phyloP scores from a whole-genome alignment of 495 filamentous ascomycete species.

The Aspergillus saccharolyticus region DNA sequence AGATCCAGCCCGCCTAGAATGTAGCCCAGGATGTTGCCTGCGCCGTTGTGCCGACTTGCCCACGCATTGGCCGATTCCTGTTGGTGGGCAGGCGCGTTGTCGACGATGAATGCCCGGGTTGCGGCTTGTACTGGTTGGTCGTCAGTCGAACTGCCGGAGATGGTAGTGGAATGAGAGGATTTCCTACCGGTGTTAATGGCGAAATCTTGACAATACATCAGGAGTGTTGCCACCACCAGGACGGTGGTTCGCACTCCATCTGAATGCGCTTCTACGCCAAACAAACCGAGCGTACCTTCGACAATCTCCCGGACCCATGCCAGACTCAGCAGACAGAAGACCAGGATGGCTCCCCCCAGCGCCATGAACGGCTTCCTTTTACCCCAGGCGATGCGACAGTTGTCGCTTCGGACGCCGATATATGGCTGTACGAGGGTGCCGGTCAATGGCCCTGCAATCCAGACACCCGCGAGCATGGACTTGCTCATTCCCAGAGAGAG shows the following conservation, averaged over 20 bases:
- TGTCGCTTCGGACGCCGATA: constrained; percentile 81
- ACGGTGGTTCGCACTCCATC: constrained; percentile 49
- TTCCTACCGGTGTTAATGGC: constrained; percentile 75
- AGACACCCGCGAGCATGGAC: constrained; percentile 79
- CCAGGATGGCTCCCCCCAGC: constrained; percentile 64
- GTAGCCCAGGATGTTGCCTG: constrained; percentile 84
- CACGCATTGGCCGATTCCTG: constrained; percentile 84
- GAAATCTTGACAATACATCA: constrained; percentile 81
- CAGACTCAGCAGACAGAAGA: constrained; percentile 63
- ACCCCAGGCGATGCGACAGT: constrained; percentile 70
- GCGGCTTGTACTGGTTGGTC: constrained; percentile 64
- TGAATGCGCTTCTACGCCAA: constrained; percentile 60
- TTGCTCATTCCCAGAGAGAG: constrained; percentile 82
- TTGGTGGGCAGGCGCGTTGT: constrained; percentile 79
- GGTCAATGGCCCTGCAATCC: constrained; percentile 83
- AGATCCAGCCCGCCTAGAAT: constrained; percentile 72
- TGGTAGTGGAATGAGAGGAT: background rate
- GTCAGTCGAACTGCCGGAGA: background rate
- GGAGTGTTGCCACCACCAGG: constrained; percentile 66
- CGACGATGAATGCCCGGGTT: constrained; percentile 80
- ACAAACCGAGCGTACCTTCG: constrained; percentile 58
- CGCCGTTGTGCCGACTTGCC: constrained; percentile 70
- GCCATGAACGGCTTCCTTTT: constrained; percentile 85
- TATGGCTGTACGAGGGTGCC: constrained; percentile 84
- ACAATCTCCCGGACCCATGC: constrained; percentile 79